Conservation (phyloP, 208 protist species). For the Polymyxa betae region DNA sequence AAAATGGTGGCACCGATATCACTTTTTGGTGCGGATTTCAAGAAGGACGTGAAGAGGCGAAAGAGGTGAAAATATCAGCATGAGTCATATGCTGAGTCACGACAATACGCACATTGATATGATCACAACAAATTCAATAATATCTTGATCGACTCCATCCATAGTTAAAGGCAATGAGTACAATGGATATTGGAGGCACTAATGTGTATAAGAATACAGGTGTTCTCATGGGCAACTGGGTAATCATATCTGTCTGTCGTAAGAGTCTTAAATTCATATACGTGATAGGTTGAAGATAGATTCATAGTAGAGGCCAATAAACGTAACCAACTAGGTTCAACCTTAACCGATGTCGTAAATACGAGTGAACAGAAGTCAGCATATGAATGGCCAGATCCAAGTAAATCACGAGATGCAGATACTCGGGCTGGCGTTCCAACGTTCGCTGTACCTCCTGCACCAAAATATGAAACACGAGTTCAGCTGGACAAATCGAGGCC, state of each 20-base stretch:
- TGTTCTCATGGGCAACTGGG: constrained; percentile 37
- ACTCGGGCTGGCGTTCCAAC: not conserved
- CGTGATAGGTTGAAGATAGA: not conserved
- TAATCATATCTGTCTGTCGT: constrained; percentile 18
- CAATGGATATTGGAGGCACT: no score
- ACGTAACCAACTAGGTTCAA: not conserved
- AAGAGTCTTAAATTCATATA: not conserved
- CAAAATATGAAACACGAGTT: constrained; percentile 11
- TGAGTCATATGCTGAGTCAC: no score
- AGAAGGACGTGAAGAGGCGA: no score
- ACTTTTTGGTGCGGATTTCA: no score
- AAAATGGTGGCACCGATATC: no score
- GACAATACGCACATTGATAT: no score
- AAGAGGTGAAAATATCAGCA: no score
- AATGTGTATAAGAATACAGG: constrained; percentile 36
- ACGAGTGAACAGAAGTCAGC: not conserved
- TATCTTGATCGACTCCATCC: no score
- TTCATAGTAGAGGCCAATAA: not conserved
- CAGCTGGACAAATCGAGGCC: not conserved
- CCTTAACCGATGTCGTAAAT: not conserved
- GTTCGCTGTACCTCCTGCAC: constrained; percentile 17
- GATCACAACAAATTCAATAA: no score
- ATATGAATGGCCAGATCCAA: constrained; percentile 44
- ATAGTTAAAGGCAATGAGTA: no score
- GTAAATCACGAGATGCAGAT: constrained; percentile 17